Base-by-base conservation (phyloP, 352 stramenopile species). In the Phytopythium ostracodes region DNA sequence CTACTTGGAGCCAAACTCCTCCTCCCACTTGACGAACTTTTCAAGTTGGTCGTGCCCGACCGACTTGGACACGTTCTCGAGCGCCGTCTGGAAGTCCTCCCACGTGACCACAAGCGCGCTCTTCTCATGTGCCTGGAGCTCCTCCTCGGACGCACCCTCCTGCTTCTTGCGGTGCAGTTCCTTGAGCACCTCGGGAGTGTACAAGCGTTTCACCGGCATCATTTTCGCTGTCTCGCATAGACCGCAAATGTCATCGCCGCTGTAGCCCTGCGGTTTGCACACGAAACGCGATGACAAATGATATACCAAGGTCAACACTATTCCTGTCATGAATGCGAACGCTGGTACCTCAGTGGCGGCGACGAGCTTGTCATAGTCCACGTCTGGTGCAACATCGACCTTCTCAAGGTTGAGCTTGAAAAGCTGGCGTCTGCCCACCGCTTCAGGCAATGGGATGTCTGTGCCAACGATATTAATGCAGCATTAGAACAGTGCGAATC, bases 1-100 rank as follows among this genome's bases (percentile, higher is more conserved):
- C 65, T 87, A 92, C 56, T 91, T 94, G 46, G 84, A 94, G 31
- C 85, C 85, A 61, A 94, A 93, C 60, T 92, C 81, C 51, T 88
- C 61, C 60, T 93, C 81, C 82, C 84, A 94, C 60, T 88, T 76
- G 43, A 77, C 64, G 29, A 93, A 94, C 4, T 81, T 77, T 59
- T 84, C 76, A 36, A 94, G 71, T 63, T 94, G 82, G 36, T 93
- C 79, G 47, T 76, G 76, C 0, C 84, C 79, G 7, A 94, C 86
- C 2, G 86, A 94, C 76, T 92, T 92, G 54, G 75, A 92, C 33
- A 94, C 86, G 31, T 94, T 94, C 56, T 73, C 71, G 3, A 92
- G 68, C 14, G 86, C 86, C 25, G 73, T 82, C 44, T 88, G 64
- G 68, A 94, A 93, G 20, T 60, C 55, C 12, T 25, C 25, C 70